Evolutionary conservation across 2,329 filamentous ascomycete species (phyloP).

Genomic region (Immersiporthe knoxdaviesiana): DNA sequence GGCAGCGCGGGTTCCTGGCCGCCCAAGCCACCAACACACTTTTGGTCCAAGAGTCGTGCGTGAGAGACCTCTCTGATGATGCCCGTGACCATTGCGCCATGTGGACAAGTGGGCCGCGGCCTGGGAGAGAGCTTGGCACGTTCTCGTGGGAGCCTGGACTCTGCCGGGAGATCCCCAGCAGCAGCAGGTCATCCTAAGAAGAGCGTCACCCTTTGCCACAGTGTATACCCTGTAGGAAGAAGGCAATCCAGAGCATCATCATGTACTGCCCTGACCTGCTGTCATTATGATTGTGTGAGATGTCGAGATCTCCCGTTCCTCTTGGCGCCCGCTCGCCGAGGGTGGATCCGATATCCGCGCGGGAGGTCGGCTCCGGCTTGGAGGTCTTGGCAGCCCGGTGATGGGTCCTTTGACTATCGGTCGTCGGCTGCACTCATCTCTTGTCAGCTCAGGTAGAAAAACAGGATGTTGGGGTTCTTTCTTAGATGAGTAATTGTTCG

Average conservation of each 20-base stretch:
- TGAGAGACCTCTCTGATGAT: too few species aligned
- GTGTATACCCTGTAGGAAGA: neutral
- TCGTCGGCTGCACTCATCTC: neutral
- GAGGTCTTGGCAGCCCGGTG: neutral
- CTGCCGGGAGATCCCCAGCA: neutral
- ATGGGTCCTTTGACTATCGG: neutral
- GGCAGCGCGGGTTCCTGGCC: neutral
- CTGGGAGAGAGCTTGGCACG: neutral
- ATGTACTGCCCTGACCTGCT: neutral
- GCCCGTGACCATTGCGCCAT: constrained; percentile 2
- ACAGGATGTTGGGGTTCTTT: neutral
- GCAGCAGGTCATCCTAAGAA: neutral
- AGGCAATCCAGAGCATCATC: neutral
- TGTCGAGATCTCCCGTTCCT: neutral
- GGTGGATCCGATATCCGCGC: neutral
- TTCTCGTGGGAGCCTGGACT: constrained; percentile 4
- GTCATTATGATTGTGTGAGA: neutral
- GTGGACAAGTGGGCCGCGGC: neutral
- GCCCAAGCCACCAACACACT: neutral
- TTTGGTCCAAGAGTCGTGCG: neutral
- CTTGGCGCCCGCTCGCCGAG: neutral
- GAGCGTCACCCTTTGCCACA: neutral
- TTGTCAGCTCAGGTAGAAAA: neutral
- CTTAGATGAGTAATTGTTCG: neutral
- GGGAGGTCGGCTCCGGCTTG: neutral